Percentiles rank a stretch among this genome's conserved stretches.
phyloP scores from a whole-genome alignment of 1,284 basidiomycete species.

The Apiotrichum domesticum region DNA sequence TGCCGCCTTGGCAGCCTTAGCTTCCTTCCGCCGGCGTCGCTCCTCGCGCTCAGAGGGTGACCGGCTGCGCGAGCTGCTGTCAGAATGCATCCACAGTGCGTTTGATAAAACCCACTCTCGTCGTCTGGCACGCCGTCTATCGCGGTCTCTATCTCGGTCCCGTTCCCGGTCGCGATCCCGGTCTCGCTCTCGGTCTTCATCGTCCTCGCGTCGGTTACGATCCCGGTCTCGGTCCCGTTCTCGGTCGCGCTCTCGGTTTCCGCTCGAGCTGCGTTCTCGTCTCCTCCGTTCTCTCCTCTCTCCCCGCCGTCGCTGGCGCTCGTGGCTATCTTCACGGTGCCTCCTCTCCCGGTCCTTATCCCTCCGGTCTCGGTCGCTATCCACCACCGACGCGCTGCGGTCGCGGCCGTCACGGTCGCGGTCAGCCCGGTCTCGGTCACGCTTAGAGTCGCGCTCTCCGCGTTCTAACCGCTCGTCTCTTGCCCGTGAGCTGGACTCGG shows the following conservation, averaged over 20 bases:
- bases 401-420: no score
- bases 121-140: conserved; percentile 25
- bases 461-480: background rate
- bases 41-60: conserved; percentile 28
- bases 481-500: no score
- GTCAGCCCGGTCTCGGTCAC: no score
- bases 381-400: no score
- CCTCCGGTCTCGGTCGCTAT: conserved; percentile 11
- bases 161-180: conserved; percentile 27
- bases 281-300: background rate
- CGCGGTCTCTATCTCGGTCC: conserved; percentile 11
- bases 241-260: conserved; percentile 7
- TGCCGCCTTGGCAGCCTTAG: conserved; percentile 68
- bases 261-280: background rate
- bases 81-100: background rate
- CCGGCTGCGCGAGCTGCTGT: conserved; percentile 35
- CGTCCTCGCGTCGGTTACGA: no score
- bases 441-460: conserved; percentile 6
- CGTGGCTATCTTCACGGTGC: conserved; percentile 11
- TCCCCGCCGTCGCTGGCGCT: conserved; percentile 8
- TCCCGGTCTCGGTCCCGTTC: conserved; percentile 17
- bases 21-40: conserved; percentile 59
- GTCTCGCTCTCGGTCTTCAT: conserved; percentile 5
- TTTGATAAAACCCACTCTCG: conserved; percentile 29
- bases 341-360: conserved; percentile 24